Evolutionary conservation across 108 stramenopile genomes (phyloP), one percentile per base, ranked within the genome.

Genomic region (Cyclotella sp.): DNA sequence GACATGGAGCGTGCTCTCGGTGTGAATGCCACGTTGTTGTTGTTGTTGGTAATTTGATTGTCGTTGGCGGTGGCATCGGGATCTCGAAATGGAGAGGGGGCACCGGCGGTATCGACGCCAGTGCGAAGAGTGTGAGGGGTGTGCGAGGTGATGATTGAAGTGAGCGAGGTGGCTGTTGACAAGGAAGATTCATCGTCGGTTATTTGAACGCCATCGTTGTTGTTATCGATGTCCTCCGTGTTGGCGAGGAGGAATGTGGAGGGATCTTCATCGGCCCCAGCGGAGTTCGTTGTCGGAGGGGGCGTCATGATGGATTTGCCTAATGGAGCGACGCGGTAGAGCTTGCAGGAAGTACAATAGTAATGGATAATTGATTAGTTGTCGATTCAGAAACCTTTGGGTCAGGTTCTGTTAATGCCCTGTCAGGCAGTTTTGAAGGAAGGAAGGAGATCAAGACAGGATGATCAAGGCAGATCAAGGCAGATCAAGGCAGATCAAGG

Each of bases 151-250:
- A 69, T 67, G 46, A 69, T 58, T 27, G 77, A 71, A 26, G 77
- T 78, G 6, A 69, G 57, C 21, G 77, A 78, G 19, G 77, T 78
- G 10, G 57, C 70, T 22, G 58, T 59, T 41, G 70, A 72, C 26
- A 72, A 58, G 57, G 70, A 26, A 2, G 59, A 58, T 12, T 60
- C 58, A 10, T 60, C 58, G 12, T 44, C 70, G 29, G 14, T 45
- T 59, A 34, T 34, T 34, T 34, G 34, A 34, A 34, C 6, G 6
- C 34, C 34, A 34, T 6, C 34, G 34, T 34, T 34, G 34, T 34
- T 34, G 34, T 34, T 34, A 2, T 34, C 34, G 34, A 5, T 34
- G 34, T 34, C 34, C 4, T 34, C 34, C 34, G 34, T 34, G 34
- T 34, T 34, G 34, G 34, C 6, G 34, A 6, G 34, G 34, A 34